Base-by-base conservation (phyloP, 1,139 yeast genomes). In the Hemisphaericaspora xylanilytica region DNA sequence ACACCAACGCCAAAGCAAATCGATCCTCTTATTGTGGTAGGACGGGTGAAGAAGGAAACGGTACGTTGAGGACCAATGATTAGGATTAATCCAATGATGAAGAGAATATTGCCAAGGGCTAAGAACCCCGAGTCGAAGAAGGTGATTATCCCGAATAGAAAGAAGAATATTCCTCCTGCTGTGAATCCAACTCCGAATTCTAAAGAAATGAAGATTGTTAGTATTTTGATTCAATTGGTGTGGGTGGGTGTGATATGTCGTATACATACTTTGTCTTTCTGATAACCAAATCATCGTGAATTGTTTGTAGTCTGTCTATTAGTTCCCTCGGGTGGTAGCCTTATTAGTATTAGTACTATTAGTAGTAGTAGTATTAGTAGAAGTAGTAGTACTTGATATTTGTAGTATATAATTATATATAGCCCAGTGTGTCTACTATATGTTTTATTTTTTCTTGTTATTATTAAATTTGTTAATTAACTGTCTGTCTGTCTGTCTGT, bases 161-260 rank as follows among this genome's bases (percentile, higher is more conserved):
- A 85, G 58, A 88, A 84, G 34, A 86, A 61, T 41, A 84, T 76
- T 43, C 92, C 97, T 20, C 85, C 86, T 18, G 95, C 90, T 11
- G 96, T 87, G 70, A 90, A 85, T 8, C 89, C 96, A 20, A 88
- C 97, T 22, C 98, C 98, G 55, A 83, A 83, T 63, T 89, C 96
- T 87, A 49, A 26, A 89, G n/a, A n/a, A n/a, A n/a, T n/a, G n/a
- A n/a, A n/a, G n/a, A n/a, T n/a, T n/a, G 59, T 52, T 59, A 62
- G 62, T 53, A 45, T 18, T 18, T 15, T 14, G 14, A 20, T 20
- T 20, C 22, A n/a, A n/a, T n/a, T n/a, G n/a, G n/a, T n/a, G n/a
- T n/a, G n/a, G n/a, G n/a, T n/a, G n/a, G n/a, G n/a, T n/a, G n/a
- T n/a, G n/a, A n/a, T n/a, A n/a, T n/a, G n/a, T 20, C 21, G 21